Base-by-base conservation (phyloP, 805 yeast genomes). In the Lipomyces yamanashiensis region DNA sequence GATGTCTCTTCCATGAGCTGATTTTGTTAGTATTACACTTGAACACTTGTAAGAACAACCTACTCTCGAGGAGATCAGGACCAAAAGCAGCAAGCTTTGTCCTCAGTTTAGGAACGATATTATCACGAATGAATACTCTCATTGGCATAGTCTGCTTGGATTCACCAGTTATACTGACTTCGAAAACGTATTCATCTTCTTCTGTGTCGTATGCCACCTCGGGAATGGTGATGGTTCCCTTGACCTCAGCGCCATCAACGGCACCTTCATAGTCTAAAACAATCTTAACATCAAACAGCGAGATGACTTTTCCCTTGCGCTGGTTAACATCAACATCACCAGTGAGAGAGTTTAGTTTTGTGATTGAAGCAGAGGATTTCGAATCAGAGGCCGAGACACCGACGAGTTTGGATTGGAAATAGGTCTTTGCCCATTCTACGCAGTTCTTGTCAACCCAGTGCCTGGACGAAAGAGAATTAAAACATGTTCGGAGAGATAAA, bases 391-490 rank as follows among this genome's bases (percentile, higher is more conserved):
- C 84, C 13, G 75, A 66, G 47, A 85, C 67, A 0, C 87, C 88
- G 10, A 80, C 80, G 58, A 92, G 78, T 51, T 85, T 82, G 53
- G 84, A 82, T 37, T 78, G 76, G 75, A 95, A 90, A 76, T 93
- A 93, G 47, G 83, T 81, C 66, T 85, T 85, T 12, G 97, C 83
- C 99, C 99, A 95, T 61, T 85, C 87, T 62, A 93, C 83, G 79
- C 99, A 95, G 81, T 95, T 95, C 77, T 93, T 93, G 78, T 93
- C 98, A 67, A 92, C 98, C 98, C 98, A 95, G 82, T 95, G 99
- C 99, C 74, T 72, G 57, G 40, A 61, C 52, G 54, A 52, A 59
- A 40, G 39, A 40, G 48, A 45, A 45, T 28, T 44, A 57, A 54
- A 40, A 58, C 40, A 36, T 43, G 50, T 21, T 19, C 50, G 37